Evolutionary conservation across 441 rosid genomes (phyloP), one percentile per base, ranked within the genome.

Genomic region (Bocquillonia castaneifolia): DNA sequence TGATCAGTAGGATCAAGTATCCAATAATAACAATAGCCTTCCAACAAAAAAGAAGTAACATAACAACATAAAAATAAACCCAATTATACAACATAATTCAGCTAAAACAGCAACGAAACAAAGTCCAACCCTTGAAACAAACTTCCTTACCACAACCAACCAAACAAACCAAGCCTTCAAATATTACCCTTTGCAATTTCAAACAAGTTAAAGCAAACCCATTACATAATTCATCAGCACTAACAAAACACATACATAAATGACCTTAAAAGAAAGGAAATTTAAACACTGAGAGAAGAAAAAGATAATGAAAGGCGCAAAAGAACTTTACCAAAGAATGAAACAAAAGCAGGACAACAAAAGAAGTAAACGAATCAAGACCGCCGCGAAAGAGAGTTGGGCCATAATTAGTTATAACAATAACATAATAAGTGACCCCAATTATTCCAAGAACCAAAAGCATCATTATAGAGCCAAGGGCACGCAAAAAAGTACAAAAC

Each of bases 381-480:
- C 92, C 96, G 17, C 87, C 91, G 56, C 51, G 72, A 66, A 85
- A 77, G 31, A 91, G 83, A 80, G 82, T 67, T 1, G 92, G 93
- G 3, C 89, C 92, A 68, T 88, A 92, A 74, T 78, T 79, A 15
- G 62, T 77, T 0, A 88, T 66, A 36, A 86, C 96, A 56, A 89
- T 76, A 59, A 83, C 80, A 65, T 86, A 88, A 66, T 92, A 92
- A 20, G 92, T 78, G 70, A 86, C 80, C 51, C 92, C 92, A 52
- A 84, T 66, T 64, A 92, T 81, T 22, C 82, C 94, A 28, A 92
- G 65, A 18, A 92, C 88, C 48, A 86, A 66, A 0, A 86, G 36
- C 74, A 89, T 85, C 97, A 92, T 89, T 52, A 92, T 76, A 58
- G 91, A 87, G 37, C 97, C 95, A 48, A 89, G 78, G 20, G 91